Percentiles rank a stretch among this genome's conserved stretches.
phyloP scores from a whole-genome alignment of 768 basidiomycete genomes.

The Mrakia gelida region DNA sequence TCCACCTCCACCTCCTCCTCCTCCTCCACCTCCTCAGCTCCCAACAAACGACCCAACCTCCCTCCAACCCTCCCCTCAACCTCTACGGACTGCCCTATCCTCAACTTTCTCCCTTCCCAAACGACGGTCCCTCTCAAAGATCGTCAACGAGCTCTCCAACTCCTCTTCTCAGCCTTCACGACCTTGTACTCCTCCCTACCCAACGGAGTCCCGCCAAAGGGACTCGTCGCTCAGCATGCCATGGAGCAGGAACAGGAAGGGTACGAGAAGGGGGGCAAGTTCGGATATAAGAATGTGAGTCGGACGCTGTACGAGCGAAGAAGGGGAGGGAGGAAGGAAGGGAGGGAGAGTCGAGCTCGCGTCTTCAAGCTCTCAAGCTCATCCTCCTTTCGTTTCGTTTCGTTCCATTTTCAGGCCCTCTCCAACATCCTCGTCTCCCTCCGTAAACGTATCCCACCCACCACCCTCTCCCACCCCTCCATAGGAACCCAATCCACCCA shows the following conservation, averaged over 20 bases:
- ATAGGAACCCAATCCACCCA: slow-evolving; percentile 63
- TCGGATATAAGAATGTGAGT: slow-evolving; percentile 76
- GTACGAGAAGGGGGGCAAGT: slow-evolving; percentile 66
- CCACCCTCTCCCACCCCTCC: slow-evolving; percentile 59
- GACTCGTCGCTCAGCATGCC: slow-evolving; percentile 59
- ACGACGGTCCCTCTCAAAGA: slow-evolving; percentile 70
- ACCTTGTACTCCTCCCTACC: slow-evolving; percentile 56
- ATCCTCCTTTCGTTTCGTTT: slow-evolving; percentile 16
- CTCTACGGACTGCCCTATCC: slow-evolving; percentile 49
- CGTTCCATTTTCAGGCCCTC: slow-evolving; percentile 47
- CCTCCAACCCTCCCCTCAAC: neutral
- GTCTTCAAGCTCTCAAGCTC: too few species aligned
- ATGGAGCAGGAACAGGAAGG: slow-evolving; percentile 75
- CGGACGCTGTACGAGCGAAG: too few species aligned
- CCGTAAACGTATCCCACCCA: slow-evolving; percentile 57
- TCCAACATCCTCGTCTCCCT: slow-evolving; percentile 54
- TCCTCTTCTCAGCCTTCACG: slow-evolving; percentile 65
- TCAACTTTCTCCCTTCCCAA: slow-evolving; percentile 61
- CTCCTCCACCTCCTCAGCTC: neutral
- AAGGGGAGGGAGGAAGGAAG: too few species aligned
- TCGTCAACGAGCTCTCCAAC: slow-evolving; percentile 59
- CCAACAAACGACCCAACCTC: neutral
- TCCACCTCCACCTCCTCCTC: neutral
- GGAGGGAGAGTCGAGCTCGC: neutral
- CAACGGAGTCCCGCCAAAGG: neutral